Conservation (phyloP, 164 flowering plant genomes). For the Nymphaea colorata region DNA sequence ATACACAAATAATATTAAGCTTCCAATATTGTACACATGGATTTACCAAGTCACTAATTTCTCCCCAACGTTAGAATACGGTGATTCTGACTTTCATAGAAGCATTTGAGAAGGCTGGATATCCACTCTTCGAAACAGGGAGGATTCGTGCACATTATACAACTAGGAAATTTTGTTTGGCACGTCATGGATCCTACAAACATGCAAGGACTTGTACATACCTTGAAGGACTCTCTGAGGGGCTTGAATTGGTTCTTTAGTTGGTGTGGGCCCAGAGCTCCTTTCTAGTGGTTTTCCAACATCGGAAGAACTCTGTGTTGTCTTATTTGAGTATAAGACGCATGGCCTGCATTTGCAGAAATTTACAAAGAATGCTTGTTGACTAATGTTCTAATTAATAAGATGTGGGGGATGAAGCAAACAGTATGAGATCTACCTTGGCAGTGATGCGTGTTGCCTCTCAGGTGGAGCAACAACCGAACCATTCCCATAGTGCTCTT, state of each 20-base stretch:
- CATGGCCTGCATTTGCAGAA: conserved; percentile 42
- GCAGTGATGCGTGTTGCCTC: conserved; percentile 94
- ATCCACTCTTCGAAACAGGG: too few relatives aligned
- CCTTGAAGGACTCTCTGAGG: conserved; percentile 54
- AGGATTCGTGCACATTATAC: too few relatives aligned
- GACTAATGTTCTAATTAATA: background rate
- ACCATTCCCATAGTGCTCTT: conserved; percentile 92
- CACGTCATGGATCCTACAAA: too few relatives aligned
- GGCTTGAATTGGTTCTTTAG: conserved; percentile 67
- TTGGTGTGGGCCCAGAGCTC: conserved; percentile 41
- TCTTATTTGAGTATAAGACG: conserved; percentile 60
- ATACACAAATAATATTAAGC: too few relatives aligned
- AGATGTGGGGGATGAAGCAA: background rate
- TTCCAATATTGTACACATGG: too few relatives aligned
- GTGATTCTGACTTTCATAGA: too few relatives aligned
- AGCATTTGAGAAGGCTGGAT: too few relatives aligned
- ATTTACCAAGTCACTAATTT: too few relatives aligned
- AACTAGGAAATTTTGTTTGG: too few relatives aligned
- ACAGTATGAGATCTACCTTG: conserved; percentile 40
- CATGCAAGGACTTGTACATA: conserved; percentile 4
- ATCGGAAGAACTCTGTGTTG: conserved; percentile 46
- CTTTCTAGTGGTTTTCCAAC: conserved; percentile 46
- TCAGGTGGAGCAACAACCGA: conserved; percentile 69
- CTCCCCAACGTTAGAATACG: too few relatives aligned
- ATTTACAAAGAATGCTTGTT: background rate